phyloP scores from a whole-genome alignment of 352 stramenopile species.

The Pythium chondricola region DNA sequence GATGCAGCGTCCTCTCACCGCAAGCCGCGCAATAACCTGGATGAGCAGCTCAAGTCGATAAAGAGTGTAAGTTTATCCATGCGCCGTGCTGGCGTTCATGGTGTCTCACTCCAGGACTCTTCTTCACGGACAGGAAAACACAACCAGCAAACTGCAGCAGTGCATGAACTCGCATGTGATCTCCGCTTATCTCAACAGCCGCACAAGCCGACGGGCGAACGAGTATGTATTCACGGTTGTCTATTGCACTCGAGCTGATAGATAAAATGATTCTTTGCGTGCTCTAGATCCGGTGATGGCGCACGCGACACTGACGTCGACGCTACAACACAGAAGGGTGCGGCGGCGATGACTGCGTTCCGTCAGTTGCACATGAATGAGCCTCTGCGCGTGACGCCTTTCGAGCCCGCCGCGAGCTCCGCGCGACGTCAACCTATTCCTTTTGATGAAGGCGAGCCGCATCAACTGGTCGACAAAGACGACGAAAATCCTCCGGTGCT shows the following conservation, averaged over 20 bases:
- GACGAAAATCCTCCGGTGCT: slow-evolving; percentile 16
- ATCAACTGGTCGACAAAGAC: slow-evolving; percentile 1
- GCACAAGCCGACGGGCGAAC: slow-evolving; percentile 24
- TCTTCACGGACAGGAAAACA: no score
- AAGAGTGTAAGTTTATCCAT: slow-evolving; percentile 29
- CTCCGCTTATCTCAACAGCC: slow-evolving; percentile 57
- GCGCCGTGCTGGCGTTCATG: no score
- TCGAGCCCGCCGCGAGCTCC: background rate
- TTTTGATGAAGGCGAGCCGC: slow-evolving; percentile 9
- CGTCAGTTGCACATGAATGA: no score
- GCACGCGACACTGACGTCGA: slow-evolving; percentile 2
- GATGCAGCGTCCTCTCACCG: background rate
- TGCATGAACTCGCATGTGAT: slow-evolving; percentile 80
- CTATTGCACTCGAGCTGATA: no score
- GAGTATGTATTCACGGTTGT: no score
- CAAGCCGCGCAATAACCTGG: slow-evolving; percentile 37
- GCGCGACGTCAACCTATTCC: no score
- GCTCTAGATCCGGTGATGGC: background rate
- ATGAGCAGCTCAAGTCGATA: slow-evolving; percentile 59
- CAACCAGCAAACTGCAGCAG: slow-evolving; percentile 49
- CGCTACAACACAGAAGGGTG: slow-evolving; percentile 18
- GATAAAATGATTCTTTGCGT: background rate
- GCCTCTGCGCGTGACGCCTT: slow-evolving; percentile 2
- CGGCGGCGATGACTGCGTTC: slow-evolving; percentile 11
- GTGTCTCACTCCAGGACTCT: no score